Evolutionary conservation across 345 rosid genomes (phyloP).

Genomic region (Clausena lansium): DNA sequence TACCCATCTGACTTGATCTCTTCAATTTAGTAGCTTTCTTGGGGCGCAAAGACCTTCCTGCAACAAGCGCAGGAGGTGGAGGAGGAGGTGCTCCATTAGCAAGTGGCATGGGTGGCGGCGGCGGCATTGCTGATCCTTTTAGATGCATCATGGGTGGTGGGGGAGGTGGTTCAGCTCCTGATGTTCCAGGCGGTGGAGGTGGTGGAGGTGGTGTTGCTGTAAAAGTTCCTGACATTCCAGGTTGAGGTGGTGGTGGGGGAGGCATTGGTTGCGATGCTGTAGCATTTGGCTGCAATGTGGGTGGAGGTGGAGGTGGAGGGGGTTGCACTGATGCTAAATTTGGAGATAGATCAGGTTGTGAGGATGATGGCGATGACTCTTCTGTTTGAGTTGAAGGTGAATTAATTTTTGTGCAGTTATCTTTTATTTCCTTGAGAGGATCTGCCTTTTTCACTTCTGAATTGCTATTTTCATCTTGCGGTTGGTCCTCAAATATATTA

Average conservation of each 20-base stretch:
- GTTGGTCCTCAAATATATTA: slow-evolving; percentile 23
- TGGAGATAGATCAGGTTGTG: slow-evolving; percentile 14
- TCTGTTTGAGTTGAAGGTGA: neutral
- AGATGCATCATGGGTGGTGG: slow-evolving; percentile 13
- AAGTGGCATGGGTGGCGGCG: slow-evolving; percentile 32
- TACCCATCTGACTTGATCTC: slow-evolving; percentile 78
- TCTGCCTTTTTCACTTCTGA: slow-evolving; percentile 19
- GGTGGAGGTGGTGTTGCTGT: slow-evolving; percentile 19
- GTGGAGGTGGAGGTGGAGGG: slow-evolving; percentile 20
- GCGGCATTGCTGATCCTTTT: neutral
- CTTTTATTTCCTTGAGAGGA: slow-evolving; percentile 11
- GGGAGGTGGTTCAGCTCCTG: slow-evolving; percentile 8
- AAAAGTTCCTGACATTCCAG: neutral
- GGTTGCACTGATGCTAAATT: neutral
- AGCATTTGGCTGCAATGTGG: slow-evolving; percentile 15
- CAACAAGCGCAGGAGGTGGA: slow-evolving; percentile 55
- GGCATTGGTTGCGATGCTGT: slow-evolving; percentile 11
- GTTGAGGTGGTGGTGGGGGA: slow-evolving; percentile 31
- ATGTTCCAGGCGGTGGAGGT: slow-evolving; percentile 20
- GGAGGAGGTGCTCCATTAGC: slow-evolving; percentile 54
- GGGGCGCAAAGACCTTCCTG: slow-evolving; percentile 55
- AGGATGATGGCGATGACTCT: neutral
- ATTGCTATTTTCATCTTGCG: slow-evolving; percentile 17
- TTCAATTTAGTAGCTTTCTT: slow-evolving; percentile 78
- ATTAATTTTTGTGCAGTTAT: neutral